Evolutionary conservation across 2,329 filamentous ascomycete genomes (phyloP), one percentile per base, ranked within the genome.

Genomic region (Monosporascus sp.): DNA sequence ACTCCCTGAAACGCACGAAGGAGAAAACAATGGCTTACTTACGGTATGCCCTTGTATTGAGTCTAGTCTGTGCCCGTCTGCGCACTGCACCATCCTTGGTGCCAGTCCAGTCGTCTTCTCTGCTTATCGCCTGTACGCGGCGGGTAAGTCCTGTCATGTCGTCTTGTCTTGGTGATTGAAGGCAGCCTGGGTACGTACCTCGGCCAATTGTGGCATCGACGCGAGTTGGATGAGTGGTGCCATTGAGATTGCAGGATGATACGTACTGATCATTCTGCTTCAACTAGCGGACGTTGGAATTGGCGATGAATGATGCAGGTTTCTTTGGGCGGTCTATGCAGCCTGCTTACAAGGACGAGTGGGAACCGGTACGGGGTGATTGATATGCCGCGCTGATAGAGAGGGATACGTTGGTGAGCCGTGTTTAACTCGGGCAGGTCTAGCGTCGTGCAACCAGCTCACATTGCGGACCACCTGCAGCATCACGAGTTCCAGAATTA

Each of bases 71-170:
- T 55, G 67, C 67, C 52, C 68, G 61, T 56, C 74, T 68, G 24
- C 75, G 70, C 55, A 66, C 67, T 56, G 67, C 70, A 3, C 70
- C 68, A 67, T 77, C 70, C 17, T 58, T 75, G 24, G 65, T 70
- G 3, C 75, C 75, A 38, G 73, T 76, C 74, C 75, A 78, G 62
- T 77, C 69, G 50, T 78, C 75, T 55, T 74, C 66, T 31, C 48
- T 61, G 52, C 58, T 65, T 61, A 56, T 67, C 7, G 72, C 72
- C 72, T 75, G 46, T 57, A 58, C 24, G 40, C 17, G 35, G 58
- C 69, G 47, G 70, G 69, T 53, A 65, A 62, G 40, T 60, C 55
- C 56, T 52, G 43, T 57, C 52, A 26, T 26, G 24, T 26, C 24
- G 24, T 26, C 24, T 5, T 26, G 50, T 52, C 26, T 58, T 54